A percentile compares a stretch with the other conserved stretches of the same genome.
These are phyloP conservation scores for Hypoxylon sp. DNA, from an alignment of 2,329 filamentous ascomycete species.

Conservation along the genomic window DNA sequence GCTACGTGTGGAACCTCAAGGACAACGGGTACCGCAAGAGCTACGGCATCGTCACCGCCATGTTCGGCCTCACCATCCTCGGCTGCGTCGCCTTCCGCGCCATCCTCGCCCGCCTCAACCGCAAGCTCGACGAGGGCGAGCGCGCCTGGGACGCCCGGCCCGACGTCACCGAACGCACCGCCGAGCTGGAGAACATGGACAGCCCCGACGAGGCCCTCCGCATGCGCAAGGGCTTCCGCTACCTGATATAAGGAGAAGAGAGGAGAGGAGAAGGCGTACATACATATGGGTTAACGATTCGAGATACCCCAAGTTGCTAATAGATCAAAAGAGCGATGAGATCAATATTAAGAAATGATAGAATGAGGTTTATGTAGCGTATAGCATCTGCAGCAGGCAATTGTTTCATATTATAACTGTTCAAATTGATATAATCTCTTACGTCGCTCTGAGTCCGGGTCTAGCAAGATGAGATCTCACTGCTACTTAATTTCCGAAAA, in stretches of 20 bases:
- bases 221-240: conserved; percentile 58
- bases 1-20: conserved; percentile 68
- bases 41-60: conserved; percentile 69
- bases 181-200: conserved; percentile 49
- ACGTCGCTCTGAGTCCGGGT: no score
- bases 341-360: background rate
- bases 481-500: no score
- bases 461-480: no score
- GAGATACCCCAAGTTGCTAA: conserved; percentile 17
- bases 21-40: conserved; percentile 69
- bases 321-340: conserved; percentile 11
- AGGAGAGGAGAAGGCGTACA: conserved; percentile 9
- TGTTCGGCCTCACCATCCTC: conserved; percentile 67
- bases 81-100: conserved; percentile 59
- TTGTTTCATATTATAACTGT: no score
- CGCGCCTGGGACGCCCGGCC: conserved; percentile 47
- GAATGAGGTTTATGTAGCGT: background rate
- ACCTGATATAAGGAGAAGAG: conserved; percentile 50
- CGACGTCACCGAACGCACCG: conserved; percentile 52
- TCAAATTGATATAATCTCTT: no score
- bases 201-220: conserved; percentile 54
- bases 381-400: background rate
- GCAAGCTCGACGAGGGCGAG: conserved; percentile 56
- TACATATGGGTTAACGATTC: conserved; percentile 2
- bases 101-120: conserved; percentile 57